Percentiles rank a stretch among this genome's conserved stretches.
Conservation (phyloP, 768 basidiomycete genomes). For the Pleurotus tuber-regium region DNA sequence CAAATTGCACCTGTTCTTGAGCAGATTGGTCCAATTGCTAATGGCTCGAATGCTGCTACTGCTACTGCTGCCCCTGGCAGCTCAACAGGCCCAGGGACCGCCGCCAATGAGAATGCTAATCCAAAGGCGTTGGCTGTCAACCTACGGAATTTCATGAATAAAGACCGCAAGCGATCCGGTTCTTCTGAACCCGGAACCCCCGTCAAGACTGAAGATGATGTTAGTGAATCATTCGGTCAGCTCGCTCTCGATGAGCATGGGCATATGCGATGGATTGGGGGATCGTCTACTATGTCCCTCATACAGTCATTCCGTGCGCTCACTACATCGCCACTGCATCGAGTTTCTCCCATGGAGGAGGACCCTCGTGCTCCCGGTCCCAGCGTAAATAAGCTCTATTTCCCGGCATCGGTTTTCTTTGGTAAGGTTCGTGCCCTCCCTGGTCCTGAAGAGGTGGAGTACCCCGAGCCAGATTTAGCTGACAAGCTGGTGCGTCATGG, state of each 20-base stretch:
- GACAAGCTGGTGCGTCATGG: conserved; percentile 71
- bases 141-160: conserved; percentile 6
- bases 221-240: conserved; percentile 84
- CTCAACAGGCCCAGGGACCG: conserved; percentile 32
- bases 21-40: conserved; percentile 58
- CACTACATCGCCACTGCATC: conserved; percentile 70
- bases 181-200: conserved; percentile 37
- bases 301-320: conserved; percentile 83
- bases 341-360: conserved; percentile 82
- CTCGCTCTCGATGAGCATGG: conserved; percentile 88
- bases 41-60: conserved; percentile 26
- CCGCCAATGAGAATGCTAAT: conserved; percentile 29
- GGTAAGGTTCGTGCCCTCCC: conserved; percentile 83
- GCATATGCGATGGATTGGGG: conserved; percentile 90
- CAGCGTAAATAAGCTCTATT: conserved; percentile 82
- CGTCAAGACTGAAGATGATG: conserved; percentile 67
- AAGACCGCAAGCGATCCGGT: conserved; percentile 13
- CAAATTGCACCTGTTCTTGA: conserved; percentile 81
- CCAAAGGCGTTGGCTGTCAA: conserved; percentile 7
- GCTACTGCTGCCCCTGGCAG: conserved; percentile 34
- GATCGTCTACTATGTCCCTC: conserved; percentile 89
- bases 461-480: conserved; percentile 78
- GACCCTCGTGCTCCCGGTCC: conserved; percentile 78
- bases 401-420: conserved; percentile 85
- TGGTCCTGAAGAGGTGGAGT: conserved; percentile 83